phyloP scores from a whole-genome alignment of 306 rosid species.

The Cercis canadensis region DNA sequence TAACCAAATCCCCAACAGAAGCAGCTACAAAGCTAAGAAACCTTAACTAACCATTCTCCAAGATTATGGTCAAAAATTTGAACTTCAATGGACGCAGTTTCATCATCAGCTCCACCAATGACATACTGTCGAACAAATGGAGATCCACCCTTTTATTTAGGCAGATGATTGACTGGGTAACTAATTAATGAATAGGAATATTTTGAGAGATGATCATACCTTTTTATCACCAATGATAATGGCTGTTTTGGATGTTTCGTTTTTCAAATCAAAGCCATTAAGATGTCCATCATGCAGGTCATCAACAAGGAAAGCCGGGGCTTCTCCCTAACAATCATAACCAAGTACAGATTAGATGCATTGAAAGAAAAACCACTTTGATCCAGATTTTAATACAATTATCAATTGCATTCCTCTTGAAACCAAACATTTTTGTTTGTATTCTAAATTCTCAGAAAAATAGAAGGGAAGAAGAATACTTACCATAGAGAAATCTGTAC shows the following conservation, averaged over 20 bases:
- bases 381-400: conserved; percentile 40
- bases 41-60: conserved; percentile 70
- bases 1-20: conserved; percentile 35
- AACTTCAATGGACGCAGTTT: conserved; percentile 73
- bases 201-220: conserved; percentile 56
- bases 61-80: conserved; percentile 68
- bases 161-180: conserved; percentile 43
- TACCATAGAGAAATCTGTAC: conserved; percentile 71
- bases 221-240: conserved; percentile 61
- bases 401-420: conserved; percentile 31
- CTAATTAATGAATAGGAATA: conserved; percentile 45
- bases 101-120: conserved; percentile 84
- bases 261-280: conserved; percentile 62
- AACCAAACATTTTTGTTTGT: conserved; percentile 11
- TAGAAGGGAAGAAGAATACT: conserved; percentile 32
- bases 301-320: conserved; percentile 76
- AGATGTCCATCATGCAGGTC: conserved; percentile 59
- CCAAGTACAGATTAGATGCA: conserved; percentile 39
- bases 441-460: conserved; percentile 23
- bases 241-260: conserved; percentile 53
- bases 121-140: conserved; percentile 85
- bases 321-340: conserved; percentile 78
- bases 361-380: conserved; percentile 36
- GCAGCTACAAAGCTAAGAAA: conserved; percentile 33
- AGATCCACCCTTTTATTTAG: conserved; percentile 39